Percentiles rank a stretch among this genome's conserved stretches.
Evolutionary conservation across 2,329 filamentous ascomycete genomes (phyloP).

Genomic region (Macrophomina pseudophaseolina): DNA sequence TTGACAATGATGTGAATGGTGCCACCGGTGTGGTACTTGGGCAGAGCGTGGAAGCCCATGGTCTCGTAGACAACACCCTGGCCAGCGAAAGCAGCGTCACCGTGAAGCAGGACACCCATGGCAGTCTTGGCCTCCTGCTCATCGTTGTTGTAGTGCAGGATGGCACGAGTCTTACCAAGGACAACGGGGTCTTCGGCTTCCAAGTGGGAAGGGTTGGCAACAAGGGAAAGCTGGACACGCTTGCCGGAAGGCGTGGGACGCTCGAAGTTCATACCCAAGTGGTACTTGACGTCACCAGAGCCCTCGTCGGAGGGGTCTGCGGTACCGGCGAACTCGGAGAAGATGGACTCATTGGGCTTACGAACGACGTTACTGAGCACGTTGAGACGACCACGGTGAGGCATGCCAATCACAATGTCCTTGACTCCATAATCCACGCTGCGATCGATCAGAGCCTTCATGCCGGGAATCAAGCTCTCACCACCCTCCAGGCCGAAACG

Average conservation of each 20-base stretch:
- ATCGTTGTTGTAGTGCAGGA: conserved; percentile 98
- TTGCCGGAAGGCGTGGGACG: conserved; percentile 97
- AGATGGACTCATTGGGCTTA: conserved; percentile 99
- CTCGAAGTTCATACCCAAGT: conserved; percentile 99
- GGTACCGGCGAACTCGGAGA: conserved; percentile 94
- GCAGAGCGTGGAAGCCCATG: conserved; percentile 94
- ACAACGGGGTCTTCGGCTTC: conserved; percentile 98
- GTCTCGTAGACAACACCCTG: conserved; percentile 99
- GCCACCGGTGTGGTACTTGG: conserved; percentile 94
- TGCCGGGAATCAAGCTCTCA: conserved; percentile 94
- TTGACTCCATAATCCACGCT: conserved; percentile 98
- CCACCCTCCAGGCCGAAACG: conserved; percentile 98
- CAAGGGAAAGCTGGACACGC: conserved; percentile 97
- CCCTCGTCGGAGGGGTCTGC: conserved; percentile 90
- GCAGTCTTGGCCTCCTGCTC: conserved; percentile 86
- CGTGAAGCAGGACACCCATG: conserved; percentile 95
- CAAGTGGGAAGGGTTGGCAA: conserved; percentile 97
- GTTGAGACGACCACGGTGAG: conserved; percentile 96
- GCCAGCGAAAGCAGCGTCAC: conserved; percentile 94
- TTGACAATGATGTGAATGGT: conserved; percentile 98
- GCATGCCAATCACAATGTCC: conserved; percentile 99
- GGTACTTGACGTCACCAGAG: conserved; percentile 98
- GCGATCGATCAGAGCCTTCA: conserved; percentile 98
- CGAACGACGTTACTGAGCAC: conserved; percentile 97
- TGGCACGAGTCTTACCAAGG: conserved; percentile 94